phyloP scores from a whole-genome alignment of 805 yeast genomes.

The Suhomyces canberraensis region DNA sequence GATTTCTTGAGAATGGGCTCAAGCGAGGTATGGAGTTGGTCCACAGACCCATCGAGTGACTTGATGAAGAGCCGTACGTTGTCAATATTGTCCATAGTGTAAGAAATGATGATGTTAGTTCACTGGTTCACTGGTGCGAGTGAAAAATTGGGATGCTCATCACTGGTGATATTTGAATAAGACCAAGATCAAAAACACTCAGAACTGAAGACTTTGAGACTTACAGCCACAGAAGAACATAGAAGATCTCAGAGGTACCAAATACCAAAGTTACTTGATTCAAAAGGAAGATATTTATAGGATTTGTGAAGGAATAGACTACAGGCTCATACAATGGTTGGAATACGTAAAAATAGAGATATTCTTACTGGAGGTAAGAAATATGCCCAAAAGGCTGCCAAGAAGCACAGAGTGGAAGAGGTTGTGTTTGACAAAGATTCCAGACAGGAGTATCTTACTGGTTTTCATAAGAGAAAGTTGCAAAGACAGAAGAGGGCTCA shows the following conservation, averaged over 20 bases:
- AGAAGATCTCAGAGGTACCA: no score
- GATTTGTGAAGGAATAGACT: no score
- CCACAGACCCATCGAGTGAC: constrained; percentile 36
- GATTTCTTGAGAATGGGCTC: constrained; percentile 35
- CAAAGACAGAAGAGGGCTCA: constrained; percentile 86
- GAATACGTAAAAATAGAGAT: constrained; percentile 61
- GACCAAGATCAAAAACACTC: no score
- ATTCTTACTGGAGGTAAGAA: constrained; percentile 83
- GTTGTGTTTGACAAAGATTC: constrained; percentile 78
- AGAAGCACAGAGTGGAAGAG: constrained; percentile 72
- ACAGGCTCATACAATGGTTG: constrained; percentile 16
- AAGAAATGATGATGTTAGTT: no score
- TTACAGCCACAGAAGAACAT: no score
- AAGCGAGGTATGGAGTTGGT: constrained; percentile 32
- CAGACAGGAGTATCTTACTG: constrained; percentile 84
- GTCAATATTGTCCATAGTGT: constrained; percentile 48
- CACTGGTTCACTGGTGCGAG: no score
- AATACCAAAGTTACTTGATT: no score
- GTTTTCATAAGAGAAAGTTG: constrained; percentile 90
- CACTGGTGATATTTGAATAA: no score
- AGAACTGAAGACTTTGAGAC: no score
- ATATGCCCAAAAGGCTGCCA: constrained; percentile 66
- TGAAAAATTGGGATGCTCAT: constrained; percentile 6
- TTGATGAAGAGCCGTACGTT: constrained; percentile 38
- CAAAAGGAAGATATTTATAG: no score